phyloP scores from a whole-genome alignment of 2,329 filamentous ascomycete genomes.

The Knufia fluminis region DNA sequence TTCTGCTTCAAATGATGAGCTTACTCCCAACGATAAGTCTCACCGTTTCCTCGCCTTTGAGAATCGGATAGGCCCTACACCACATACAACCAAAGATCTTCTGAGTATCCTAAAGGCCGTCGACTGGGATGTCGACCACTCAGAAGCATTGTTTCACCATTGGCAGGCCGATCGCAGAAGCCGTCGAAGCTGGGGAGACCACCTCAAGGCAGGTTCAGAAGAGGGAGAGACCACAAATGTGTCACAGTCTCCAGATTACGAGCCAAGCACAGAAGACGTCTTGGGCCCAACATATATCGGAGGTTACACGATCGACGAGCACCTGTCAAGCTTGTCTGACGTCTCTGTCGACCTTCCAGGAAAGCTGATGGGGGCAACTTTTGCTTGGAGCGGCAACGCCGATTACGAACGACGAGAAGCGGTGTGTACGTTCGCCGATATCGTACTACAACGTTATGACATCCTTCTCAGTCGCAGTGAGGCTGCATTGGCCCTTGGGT shows the following conservation, averaged over 20 bases:
- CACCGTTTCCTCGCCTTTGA: neutral
- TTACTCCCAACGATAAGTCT: too few species aligned
- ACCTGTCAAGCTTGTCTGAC: neutral
- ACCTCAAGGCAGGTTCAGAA: neutral
- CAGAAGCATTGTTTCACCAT: neutral
- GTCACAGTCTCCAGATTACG: neutral
- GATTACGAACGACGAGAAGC: neutral
- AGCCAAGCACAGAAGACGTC: neutral
- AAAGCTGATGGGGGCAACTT: neutral
- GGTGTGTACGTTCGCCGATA: neutral
- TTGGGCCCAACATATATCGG: neutral
- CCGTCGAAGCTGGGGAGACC: neutral
- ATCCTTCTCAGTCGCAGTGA: neutral
- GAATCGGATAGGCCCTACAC: neutral
- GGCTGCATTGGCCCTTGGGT: neutral
- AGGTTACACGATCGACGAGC: neutral
- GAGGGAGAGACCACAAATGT: too few species aligned
- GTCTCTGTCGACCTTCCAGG: neutral
- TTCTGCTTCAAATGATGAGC: too few species aligned
- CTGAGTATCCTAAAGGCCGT: neutral
- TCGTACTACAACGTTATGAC: neutral
- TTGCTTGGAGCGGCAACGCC: neutral
- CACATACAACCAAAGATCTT: neutral
- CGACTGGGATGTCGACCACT: neutral
- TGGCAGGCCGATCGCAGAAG: neutral